Conservation (phyloP, 2,329 filamentous ascomycete species). For the Talaromyces marneffei region DNA sequence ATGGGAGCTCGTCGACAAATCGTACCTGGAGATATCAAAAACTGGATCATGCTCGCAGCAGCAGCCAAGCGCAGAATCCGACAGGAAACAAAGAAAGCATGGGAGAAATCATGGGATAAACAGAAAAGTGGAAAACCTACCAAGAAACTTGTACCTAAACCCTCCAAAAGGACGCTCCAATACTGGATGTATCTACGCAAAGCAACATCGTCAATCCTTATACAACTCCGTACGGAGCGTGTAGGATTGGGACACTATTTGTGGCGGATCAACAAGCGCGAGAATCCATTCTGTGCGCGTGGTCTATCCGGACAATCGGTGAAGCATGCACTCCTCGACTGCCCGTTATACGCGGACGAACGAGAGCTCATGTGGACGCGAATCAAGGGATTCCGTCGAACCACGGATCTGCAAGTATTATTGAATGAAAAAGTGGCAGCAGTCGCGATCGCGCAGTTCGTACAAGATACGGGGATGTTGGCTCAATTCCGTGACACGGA, state of each 20-base stretch:
- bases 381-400: not conserved
- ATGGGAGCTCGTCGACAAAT: not conserved
- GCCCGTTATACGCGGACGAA: not conserved
- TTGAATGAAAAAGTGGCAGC: not conserved
- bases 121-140: not conserved
- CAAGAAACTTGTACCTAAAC: not conserved
- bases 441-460: not conserved
- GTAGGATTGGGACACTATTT: not conserved
- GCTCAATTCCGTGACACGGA: not conserved
- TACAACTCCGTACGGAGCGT: not conserved
- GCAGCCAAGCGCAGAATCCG: not conserved
- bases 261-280: not conserved
- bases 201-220: constrained; percentile 1
- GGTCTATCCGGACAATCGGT: not conserved
- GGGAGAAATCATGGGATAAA: not conserved
- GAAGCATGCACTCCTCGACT: not conserved
- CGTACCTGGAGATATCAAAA: not conserved
- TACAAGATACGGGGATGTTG: not conserved
- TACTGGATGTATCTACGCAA: constrained; percentile 1
- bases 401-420: not conserved
- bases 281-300: not conserved
- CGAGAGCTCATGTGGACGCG: not conserved
- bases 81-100: not conserved
- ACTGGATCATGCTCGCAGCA: not conserved
- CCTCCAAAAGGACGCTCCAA: not conserved